Evolutionary conservation across 1,284 basidiomycete species (phyloP).

Genomic region (Puccinia triticina): DNA sequence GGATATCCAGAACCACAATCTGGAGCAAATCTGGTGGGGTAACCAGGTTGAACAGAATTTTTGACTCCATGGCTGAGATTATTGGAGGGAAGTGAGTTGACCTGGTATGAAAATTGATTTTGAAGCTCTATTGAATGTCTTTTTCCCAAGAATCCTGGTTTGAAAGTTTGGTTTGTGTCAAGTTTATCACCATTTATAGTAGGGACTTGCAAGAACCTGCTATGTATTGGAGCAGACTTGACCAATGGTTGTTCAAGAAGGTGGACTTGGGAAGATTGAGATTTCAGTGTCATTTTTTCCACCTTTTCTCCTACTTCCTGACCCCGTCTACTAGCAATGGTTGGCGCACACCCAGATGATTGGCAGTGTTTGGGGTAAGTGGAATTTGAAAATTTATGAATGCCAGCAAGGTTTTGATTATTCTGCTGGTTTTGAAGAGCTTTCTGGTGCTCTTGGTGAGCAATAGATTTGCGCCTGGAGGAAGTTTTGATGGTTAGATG

Average conservation of each 20-base stretch:
- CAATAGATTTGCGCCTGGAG: not conserved
- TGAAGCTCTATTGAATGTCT: not conserved
- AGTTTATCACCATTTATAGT: constrained; percentile 3
- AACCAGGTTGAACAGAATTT: not conserved
- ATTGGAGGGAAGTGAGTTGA: constrained; percentile 5
- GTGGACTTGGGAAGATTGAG: constrained; percentile 38
- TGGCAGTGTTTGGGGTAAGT: not conserved
- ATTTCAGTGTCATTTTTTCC: constrained; percentile 10
- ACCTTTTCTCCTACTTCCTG: constrained; percentile 32
- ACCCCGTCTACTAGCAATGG: constrained; percentile 32
- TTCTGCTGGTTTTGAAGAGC: not conserved
- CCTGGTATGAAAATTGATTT: not conserved
- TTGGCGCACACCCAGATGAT: not conserved
- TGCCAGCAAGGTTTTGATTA: not conserved
- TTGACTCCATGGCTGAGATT: not conserved
- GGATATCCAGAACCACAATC: not conserved
- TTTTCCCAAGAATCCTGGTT: not conserved
- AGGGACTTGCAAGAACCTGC: constrained; percentile 37
- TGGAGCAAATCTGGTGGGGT: not conserved
- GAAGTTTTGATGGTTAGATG: not conserved
- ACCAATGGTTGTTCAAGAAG: constrained; percentile 22
- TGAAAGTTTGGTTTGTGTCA: constrained; percentile 1
- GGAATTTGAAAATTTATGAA: not conserved
- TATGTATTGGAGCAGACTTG: constrained; percentile 47
- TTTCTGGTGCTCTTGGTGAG: not conserved